Evolutionary conservation across 2,329 filamentous ascomycete genomes (phyloP), one percentile per base, ranked within the genome.

Genomic region (Aspergillus melleus): DNA sequence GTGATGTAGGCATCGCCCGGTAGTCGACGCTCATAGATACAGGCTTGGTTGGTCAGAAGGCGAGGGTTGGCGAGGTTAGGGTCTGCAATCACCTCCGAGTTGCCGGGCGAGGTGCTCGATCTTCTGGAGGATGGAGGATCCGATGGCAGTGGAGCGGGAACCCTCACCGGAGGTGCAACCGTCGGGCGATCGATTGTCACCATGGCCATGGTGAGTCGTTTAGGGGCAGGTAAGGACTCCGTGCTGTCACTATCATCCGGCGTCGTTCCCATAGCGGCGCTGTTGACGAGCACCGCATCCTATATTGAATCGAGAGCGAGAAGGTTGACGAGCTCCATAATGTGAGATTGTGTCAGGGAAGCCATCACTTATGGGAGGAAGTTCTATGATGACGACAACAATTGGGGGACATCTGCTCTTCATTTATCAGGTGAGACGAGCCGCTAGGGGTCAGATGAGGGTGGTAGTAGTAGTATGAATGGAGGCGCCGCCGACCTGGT

Each of bases 1-100:
- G 80, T 81, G 54, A 83, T 76, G 63, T 79, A 83, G 8, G 80
- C 77, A 42, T 80, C 73, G 4, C 81, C 80, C 0, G 80, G 80
- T 14, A 83, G 74, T 22, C 70, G 74, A 20, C 80, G 77, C 65
- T 83, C 81, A 56, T 83, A 83, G 46, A 83, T 76, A 58, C 80
- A 80, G 68, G 75, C 72, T 55, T 74, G 67, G 64, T 80, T 74
- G 53, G 76, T 62, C 44, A 72, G 67, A 30, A 77, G 65, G 22
- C 74, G 73, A 29, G 74, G 71, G 57, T 78, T 72, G 4, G 74
- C 64, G 58, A 74, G 68, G 56, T 79, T 78, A 14, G 69, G 74
- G 61, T 78, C 76, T 14, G 55, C 53, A 12, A 54, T 55, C 11
- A 19, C 26, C 14, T 12, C 49, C 20, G 30, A 22, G 57, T n/a